Base-by-base conservation (phyloP, 495 filamentous ascomycete genomes). In the Halenospora varia region DNA sequence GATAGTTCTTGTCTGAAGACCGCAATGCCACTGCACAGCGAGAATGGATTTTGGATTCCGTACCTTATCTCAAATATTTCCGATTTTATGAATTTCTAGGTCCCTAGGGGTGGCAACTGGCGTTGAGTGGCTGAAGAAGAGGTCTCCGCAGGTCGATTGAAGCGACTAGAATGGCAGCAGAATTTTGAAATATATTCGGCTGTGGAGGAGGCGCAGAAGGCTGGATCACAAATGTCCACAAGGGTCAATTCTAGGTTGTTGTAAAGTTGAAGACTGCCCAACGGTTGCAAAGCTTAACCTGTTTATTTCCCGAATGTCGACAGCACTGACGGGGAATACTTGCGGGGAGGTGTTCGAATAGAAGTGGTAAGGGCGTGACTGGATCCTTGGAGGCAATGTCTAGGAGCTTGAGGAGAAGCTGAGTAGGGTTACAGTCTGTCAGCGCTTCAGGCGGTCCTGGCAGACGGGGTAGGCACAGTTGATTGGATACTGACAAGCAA, bases 401-500 rank as follows among this genome's bases (percentile, higher is more conserved):
- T 25, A 42, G 40, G 50, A 48, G 25, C 44, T 48, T 49, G 18
- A n/a, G 44, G 40, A 13, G 6, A 41, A 17, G 50, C 13, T 26
- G 17, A 48, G n/a, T n/a, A n/a, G n/a, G 25, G 44, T 24, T 48
- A 23, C 25, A 9, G 44, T 44, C 25, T 48, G 41, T 59, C 50
- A 54, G 57, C 54, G 42, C 57, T 45, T 52, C 50, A 49, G 42
- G 47, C 25, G 42, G 24, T 44, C 47, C 45, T 42, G 44, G 25
- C 10, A 35, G 25, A 49, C 3, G 3, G 4, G 42, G 1, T 40
- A n/a, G n/a, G 17, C 39, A 47, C n/a, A 17, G 25, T 13, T 59
- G 57, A 59, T 59, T 53, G 57, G 57, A 29, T 41, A 59, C 57
- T 48, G 25, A 59, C 57, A 48, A 48, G 44, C 29, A 29, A 55